Evolutionary conservation across 352 stramenopile species (phyloP), one percentile per base, ranked within the genome.

Genomic region (Phytophthora melonis): DNA sequence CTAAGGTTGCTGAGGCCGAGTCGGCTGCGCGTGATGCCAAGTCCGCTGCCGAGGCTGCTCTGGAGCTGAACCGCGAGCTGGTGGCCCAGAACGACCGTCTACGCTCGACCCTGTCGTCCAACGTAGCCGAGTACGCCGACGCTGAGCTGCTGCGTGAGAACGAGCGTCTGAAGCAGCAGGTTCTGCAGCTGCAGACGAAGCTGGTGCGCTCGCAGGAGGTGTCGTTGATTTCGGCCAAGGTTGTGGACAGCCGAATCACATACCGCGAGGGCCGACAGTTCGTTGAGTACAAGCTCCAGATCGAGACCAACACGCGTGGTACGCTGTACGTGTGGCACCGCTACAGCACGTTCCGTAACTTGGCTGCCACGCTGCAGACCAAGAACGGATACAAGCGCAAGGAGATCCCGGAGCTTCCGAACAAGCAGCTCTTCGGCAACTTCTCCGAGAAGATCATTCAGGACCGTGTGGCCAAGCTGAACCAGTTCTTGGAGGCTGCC

Each of bases 291-390:
- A 91, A 91, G 65, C 69, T 92, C 19, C 83, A 91, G 64, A 91
- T 92, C 63, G 83, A 93, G 73, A 91, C 86, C 0, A 88, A 91
- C 68, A 91, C 77, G 11, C 86, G 83, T 30, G 86, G 86, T 19
- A 91, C 83, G 3, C 49, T 93, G 57, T 89, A 86, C 47, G 82
- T 93, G 68, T 93, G 86, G 86, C 86, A 93, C 63, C 86, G 86
- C 14, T 93, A 93, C 82, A 90, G 82, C 59, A 93, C 86, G 53
- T 93, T 93, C 81, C 83, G 83, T n/a, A 93, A 93, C 75, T 43
- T 93, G 30, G 86, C 86, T 9, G 84, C 82, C 16, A 90, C 86
- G 21, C 66, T 93, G 36, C 82, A 91, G 70, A 89, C 82, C n/a
- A 93, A 93, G 79, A 90, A 93, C 63, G 80, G 82, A 27, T 90